These are phyloP conservation scores for Aurantiochytrium sp. DNA, from an alignment of 108 stramenopile genomes.

Conservation along the genomic window DNA sequence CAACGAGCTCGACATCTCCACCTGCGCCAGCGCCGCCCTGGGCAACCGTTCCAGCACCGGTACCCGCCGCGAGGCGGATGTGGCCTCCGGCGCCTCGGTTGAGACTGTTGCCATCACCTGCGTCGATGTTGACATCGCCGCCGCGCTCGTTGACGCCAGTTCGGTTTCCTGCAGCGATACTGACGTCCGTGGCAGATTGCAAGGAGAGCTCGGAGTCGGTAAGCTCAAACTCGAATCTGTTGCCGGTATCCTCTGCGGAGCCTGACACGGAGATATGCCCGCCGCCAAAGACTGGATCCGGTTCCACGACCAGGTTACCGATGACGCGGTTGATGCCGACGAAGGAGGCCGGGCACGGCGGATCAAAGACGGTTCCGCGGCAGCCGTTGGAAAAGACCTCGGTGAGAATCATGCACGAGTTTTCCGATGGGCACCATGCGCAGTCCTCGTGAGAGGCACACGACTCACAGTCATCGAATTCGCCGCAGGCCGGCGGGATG, in stretches of 20 bases:
- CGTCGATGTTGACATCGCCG: constrained; percentile 25
- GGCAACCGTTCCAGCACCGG: constrained; percentile 29
- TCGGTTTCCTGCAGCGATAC: constrained; percentile 23
- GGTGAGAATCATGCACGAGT: constrained; percentile 39
- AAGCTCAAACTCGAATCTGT: constrained; percentile 25
- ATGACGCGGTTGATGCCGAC: constrained; percentile 44
- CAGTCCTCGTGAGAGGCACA: constrained; percentile 45
- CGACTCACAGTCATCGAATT: constrained; percentile 30
- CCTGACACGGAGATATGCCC: constrained; percentile 31
- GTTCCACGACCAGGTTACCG: constrained; percentile 45
- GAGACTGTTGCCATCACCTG: constrained; percentile 36
- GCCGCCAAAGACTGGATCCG: constrained; percentile 48
- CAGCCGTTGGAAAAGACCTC: constrained; percentile 47
- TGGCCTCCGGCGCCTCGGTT: constrained; percentile 43
- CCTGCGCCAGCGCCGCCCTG: constrained; percentile 43
- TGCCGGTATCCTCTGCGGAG: neutral
- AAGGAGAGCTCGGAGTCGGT: constrained; percentile 21
- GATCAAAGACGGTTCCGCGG: constrained; percentile 49
- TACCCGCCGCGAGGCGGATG: constrained; percentile 28
- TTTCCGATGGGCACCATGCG: constrained; percentile 54
- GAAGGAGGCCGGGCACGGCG: constrained; percentile 42
- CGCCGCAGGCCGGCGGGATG: constrained; percentile 33
- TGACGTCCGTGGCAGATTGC: constrained; percentile 34
- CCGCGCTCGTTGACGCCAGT: constrained; percentile 22
- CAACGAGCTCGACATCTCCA: constrained; percentile 29